Evolutionary conservation across 163 green algal species (phyloP).

Genomic region (Volvox carteri): DNA sequence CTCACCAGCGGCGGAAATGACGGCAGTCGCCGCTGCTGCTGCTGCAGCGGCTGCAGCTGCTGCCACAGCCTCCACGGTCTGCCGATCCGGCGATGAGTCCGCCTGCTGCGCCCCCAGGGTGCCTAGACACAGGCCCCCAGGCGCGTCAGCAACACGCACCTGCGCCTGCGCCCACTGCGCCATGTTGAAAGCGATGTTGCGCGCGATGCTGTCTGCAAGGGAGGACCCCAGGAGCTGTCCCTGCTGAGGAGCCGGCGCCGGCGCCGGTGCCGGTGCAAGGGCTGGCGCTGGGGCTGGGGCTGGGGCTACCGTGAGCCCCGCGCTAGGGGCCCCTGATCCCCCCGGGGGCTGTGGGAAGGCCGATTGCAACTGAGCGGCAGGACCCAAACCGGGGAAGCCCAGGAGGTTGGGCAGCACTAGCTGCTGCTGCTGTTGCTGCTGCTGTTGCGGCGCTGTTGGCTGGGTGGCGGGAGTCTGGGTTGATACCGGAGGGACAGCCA

Average conservation of each 20-base stretch:
- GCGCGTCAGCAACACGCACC: neutral
- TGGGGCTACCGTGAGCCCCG: neutral
- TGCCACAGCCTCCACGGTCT: constrained; percentile 68
- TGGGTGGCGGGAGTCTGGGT: neutral
- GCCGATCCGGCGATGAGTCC: constrained; percentile 37
- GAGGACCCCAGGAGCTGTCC: constrained; percentile 5
- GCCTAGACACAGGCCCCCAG: neutral
- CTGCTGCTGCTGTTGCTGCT: neutral
- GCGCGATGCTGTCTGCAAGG: constrained; percentile 65
- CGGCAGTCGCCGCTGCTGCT: constrained; percentile 68
- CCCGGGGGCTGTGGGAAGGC: neutral
- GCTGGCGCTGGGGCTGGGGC: neutral
- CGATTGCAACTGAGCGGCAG: neutral
- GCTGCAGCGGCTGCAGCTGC: constrained; percentile 66
- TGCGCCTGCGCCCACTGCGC: constrained; percentile 69
- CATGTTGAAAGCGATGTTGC: constrained; percentile 69
- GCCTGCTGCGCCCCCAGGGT: neutral
- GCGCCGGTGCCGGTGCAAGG: no score
- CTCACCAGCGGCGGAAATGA: constrained; percentile 71
- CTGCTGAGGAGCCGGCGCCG: neutral
- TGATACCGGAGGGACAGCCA: neutral
- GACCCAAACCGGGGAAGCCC: neutral
- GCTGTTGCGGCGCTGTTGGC: no score
- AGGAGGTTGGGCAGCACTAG: neutral
- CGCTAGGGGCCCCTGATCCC: neutral